phyloP scores from a whole-genome alignment of 805 yeast genomes.

The Kregervanrija fluxuum region DNA sequence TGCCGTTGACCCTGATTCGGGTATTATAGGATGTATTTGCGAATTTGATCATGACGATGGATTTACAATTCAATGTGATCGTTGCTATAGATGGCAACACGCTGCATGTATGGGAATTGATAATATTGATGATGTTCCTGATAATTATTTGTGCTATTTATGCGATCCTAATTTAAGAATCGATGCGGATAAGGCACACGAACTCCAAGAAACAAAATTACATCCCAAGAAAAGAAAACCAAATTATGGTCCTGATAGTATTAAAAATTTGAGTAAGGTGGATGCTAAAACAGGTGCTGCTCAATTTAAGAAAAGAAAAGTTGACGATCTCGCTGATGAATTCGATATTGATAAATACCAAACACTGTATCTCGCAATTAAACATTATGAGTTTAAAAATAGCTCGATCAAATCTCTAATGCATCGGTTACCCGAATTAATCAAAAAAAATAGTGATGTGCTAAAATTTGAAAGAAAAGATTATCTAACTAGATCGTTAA shows the following conservation, averaged over 20 bases:
- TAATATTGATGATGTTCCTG: slow-evolving; percentile 71
- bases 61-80: slow-evolving; percentile 89
- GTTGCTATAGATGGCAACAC: slow-evolving; percentile 92
- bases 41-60: slow-evolving; percentile 86
- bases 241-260: slow-evolving; percentile 9
- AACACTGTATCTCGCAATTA: slow-evolving; percentile 42
- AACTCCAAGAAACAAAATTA: slow-evolving; percentile 27
- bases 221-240: slow-evolving; percentile 27
- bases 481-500: slow-evolving; percentile 17
- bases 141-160: slow-evolving; percentile 68
- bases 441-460: slow-evolving; percentile 18
- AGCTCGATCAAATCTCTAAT: slow-evolving; percentile 26
- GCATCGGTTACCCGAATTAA: slow-evolving; percentile 19
- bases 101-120: slow-evolving; percentile 80
- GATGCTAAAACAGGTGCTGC: slow-evolving; percentile 8
- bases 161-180: slow-evolving; percentile 49
- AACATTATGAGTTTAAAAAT: slow-evolving; percentile 38
- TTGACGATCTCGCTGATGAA: slow-evolving; percentile 30
- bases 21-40: slow-evolving; percentile 85
- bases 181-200: slow-evolving; percentile 31
- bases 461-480: slow-evolving; percentile 15
- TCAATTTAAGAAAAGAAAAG: slow-evolving; percentile 25
- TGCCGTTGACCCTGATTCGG: slow-evolving; percentile 74
- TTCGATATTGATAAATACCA: slow-evolving; percentile 45
- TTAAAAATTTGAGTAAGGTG: background rate